Conservation (phyloP, 83 land plant genomes). For the Larix sibirica region DNA sequence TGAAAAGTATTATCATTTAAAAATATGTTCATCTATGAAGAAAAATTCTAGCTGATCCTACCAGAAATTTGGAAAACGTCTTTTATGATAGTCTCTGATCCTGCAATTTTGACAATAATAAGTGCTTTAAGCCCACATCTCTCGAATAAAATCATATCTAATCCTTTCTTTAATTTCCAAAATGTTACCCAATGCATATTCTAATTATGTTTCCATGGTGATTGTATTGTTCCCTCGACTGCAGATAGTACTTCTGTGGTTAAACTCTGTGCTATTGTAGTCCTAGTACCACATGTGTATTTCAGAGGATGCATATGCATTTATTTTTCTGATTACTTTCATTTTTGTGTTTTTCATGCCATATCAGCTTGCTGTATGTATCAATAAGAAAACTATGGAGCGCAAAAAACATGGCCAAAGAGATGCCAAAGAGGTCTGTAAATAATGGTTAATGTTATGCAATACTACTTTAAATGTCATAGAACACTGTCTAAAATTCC, state of each 20-base stretch:
- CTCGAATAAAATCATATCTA: no score
- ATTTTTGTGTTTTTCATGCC: background rate
- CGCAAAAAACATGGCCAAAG: background rate
- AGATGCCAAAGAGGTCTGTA: constrained; percentile 3
- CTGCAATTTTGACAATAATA: no score
- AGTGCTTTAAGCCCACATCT: no score
- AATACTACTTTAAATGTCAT: background rate
- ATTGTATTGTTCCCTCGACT: background rate
- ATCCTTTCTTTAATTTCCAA: no score
- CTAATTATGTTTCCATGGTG: background rate
- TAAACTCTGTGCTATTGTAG: background rate
- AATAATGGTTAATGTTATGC: background rate
- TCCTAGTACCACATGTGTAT: background rate
- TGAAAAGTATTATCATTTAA: no score
- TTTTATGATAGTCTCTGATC: no score
- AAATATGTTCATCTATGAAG: no score
- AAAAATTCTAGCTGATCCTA: no score
- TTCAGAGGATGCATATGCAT: background rate
- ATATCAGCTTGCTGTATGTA: constrained; percentile 86
- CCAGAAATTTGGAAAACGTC: no score
- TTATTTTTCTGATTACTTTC: background rate
- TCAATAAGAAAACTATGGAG: constrained; percentile 43
- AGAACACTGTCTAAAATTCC: background rate
- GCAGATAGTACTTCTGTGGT: background rate
- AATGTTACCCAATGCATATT: background rate